Conservation (phyloP, 768 basidiomycete genomes). For the Boletus coccyginus region DNA sequence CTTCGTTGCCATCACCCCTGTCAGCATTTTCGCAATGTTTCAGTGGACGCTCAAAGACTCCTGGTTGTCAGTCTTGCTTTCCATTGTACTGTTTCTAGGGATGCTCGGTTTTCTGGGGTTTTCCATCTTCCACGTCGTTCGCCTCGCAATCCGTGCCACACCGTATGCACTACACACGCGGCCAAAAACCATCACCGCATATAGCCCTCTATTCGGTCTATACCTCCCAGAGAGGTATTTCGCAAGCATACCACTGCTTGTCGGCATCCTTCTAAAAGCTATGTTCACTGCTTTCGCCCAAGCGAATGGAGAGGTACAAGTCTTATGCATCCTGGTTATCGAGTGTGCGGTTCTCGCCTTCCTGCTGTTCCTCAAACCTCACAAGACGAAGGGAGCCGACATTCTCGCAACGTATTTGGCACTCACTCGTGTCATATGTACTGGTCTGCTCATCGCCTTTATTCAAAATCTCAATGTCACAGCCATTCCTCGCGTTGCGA, state of each 20-base stretch:
- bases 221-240: slow-evolving; percentile 68
- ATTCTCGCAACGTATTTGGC: slow-evolving; percentile 66
- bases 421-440: slow-evolving; percentile 64
- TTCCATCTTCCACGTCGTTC: slow-evolving; percentile 48
- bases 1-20: slow-evolving; percentile 63
- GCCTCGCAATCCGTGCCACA: slow-evolving; percentile 40
- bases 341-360: slow-evolving; percentile 60
- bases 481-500: slow-evolving; percentile 77
- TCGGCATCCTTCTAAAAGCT: slow-evolving; percentile 62
- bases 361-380: slow-evolving; percentile 57
- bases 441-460: slow-evolving; percentile 76
- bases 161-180: slow-evolving; percentile 39
- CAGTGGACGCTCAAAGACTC: slow-evolving; percentile 93
- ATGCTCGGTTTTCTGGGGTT: slow-evolving; percentile 49
- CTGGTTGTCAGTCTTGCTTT: slow-evolving; percentile 79
- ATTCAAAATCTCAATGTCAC: slow-evolving; percentile 58
- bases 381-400: slow-evolving; percentile 66
- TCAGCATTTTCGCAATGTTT: slow-evolving; percentile 76
- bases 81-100: slow-evolving; percentile 62
- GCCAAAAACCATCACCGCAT: slow-evolving; percentile 35
- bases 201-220: slow-evolving; percentile 62
- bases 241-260: slow-evolving; percentile 57
- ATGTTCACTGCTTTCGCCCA: slow-evolving; percentile 69
- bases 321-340: slow-evolving; percentile 62
- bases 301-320: slow-evolving; percentile 60